Evolutionary conservation across 1,284 basidiomycete species (phyloP), one percentile per base, ranked within the genome.

Genomic region (Tilletia setariae): DNA sequence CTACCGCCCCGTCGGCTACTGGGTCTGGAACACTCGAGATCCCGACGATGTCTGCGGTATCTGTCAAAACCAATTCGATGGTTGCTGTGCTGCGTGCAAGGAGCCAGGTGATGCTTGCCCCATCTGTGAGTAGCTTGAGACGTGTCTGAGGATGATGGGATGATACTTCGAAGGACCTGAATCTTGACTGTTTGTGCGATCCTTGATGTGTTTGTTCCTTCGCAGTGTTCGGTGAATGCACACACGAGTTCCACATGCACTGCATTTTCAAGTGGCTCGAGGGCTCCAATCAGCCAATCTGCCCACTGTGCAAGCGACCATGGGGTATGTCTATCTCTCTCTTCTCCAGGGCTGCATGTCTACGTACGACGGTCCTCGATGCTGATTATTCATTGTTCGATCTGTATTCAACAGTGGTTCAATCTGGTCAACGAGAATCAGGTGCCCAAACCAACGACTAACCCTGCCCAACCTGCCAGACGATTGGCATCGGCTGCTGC

Each of bases 31-130:
- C 62, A 76, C 79, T 59, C 75, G 75, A 47, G 79, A 82, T 65
- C 78, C 77, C 21, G 80, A 82, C 65, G 80, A 82, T 44, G 77
- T 82, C 32, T 82, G 81, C 67, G 81, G 81, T 49, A 82, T 82
- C 66, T 82, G 81, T 67, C 81, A 81, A 46, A 80, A 78, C 73
- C 74, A 77, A 70, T 82, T 82, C 70, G 81, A 82, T 59, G 81
- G 78, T 42, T 75, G 75, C 46, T 82, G 81, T 49, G 79, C 76
- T 40, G 76, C 71, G 21, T 82, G 81, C 70, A 75, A 75, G 63
- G 79, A 78, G 47, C 78, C 79, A 0, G 81, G 81, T 25, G 80
- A 81, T 42, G 72, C 72, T 35, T 80, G 78, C 68, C 78, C 78
- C 19, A 65, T 80, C 0, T 32, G 77, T 78, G 69, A 71, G 78